Percentiles rank a stretch among this genome's conserved stretches.
Conservation (phyloP, 345 rosid species). For the Eucalyptus brandiana region DNA sequence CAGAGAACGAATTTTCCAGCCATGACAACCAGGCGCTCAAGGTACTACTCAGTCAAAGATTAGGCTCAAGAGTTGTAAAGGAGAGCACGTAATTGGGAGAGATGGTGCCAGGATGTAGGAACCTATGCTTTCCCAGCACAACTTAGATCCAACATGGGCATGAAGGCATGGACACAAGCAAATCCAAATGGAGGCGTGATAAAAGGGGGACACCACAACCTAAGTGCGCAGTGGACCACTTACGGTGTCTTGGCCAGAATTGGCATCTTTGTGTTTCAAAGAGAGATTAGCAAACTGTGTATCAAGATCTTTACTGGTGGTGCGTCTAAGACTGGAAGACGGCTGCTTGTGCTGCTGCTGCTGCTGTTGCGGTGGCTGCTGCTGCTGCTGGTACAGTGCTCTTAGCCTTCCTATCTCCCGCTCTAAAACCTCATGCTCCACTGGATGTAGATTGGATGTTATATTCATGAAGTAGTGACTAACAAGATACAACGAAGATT, state of each 20-base stretch:
- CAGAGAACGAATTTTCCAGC: constrained; percentile 14
- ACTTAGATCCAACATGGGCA: background rate
- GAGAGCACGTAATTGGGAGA: background rate
- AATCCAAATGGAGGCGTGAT: background rate
- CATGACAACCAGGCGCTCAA: constrained; percentile 63
- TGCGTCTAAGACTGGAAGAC: constrained; percentile 60
- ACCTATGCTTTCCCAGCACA: background rate
- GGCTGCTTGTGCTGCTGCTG: constrained; percentile 36
- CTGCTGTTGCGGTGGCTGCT: constrained; percentile 19
- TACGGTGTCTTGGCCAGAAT: constrained; percentile 47
- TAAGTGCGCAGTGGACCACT: constrained; percentile 56
- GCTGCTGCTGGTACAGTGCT: constrained; percentile 63
- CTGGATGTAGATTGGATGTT: constrained; percentile 15
- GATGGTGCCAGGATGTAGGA: background rate
- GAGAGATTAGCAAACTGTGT: constrained; percentile 84
- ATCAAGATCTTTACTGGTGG: constrained; percentile 75
- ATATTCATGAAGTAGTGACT: background rate
- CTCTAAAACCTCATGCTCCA: constrained; percentile 96
- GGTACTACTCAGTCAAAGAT: constrained; percentile 11
- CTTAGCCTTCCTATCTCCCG: constrained; percentile 85
- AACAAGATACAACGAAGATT: background rate
- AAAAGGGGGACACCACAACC: background rate
- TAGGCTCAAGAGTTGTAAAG: background rate
- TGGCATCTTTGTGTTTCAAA: constrained; percentile 55
- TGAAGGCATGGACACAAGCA: background rate